phyloP scores from a whole-genome alignment of 345 rosid genomes.

The Eucalyptus sp. region DNA sequence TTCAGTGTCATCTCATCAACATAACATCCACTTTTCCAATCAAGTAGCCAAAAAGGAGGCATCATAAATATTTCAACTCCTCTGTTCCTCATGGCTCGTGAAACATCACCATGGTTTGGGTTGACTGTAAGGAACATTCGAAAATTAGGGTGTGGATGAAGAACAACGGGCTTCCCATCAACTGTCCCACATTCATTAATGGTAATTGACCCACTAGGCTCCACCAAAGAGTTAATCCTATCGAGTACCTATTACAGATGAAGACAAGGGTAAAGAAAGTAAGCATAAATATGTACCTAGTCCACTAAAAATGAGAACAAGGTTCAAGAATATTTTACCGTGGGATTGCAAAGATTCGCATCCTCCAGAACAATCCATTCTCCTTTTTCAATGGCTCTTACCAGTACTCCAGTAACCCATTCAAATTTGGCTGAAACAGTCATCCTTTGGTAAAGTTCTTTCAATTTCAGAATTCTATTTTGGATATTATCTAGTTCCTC shows the following conservation, averaged over 20 bases:
- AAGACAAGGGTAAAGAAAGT: neutral
- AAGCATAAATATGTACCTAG: neutral
- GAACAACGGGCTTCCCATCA: constrained; percentile 77
- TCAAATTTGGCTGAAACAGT: constrained; percentile 70
- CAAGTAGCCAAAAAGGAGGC: constrained; percentile 80
- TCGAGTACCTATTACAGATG: constrained; percentile 67
- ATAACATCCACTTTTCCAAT: constrained; percentile 18
- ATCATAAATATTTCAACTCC: constrained; percentile 93
- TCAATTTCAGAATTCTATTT: constrained; percentile 47
- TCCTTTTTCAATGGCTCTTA: constrained; percentile 90
- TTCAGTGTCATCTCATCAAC: constrained; percentile 37
- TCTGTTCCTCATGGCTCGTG: constrained; percentile 97
- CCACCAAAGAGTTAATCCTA: constrained; percentile 94
- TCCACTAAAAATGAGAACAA: neutral
- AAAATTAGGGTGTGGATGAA: constrained; percentile 76
- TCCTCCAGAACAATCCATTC: constrained; percentile 90
- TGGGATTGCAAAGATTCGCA: constrained; percentile 96
- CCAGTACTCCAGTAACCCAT: constrained; percentile 78
- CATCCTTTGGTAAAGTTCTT: constrained; percentile 20
- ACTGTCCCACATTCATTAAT: constrained; percentile 80
- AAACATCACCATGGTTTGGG: constrained; percentile 84
- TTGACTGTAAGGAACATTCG: constrained; percentile 81
- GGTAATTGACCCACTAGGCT: constrained; percentile 78
- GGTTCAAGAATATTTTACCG: constrained; percentile 35
- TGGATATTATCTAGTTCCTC: constrained; percentile 34